Conservation (phyloP, 257 asterid species). For the Primulina eburnea region DNA sequence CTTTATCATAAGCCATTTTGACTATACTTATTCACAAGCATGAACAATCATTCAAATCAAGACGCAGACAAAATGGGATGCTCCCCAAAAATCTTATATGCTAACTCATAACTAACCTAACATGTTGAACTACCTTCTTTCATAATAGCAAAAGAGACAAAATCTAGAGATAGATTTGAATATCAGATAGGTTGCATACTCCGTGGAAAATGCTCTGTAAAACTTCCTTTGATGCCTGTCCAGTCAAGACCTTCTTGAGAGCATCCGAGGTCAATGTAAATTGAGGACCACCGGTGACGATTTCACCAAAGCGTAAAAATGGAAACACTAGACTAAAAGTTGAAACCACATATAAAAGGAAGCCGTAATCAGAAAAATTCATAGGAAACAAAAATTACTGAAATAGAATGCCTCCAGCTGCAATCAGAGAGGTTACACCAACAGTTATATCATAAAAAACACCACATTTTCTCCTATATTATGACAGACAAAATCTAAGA, state of each 20-base stretch:
- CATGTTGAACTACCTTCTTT: not conserved
- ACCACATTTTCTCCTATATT: conserved; percentile 9
- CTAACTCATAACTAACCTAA: not conserved
- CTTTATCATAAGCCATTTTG: not conserved
- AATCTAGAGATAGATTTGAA: conserved; percentile 13
- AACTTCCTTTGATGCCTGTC: conserved; percentile 78
- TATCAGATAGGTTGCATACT: conserved; percentile 40
- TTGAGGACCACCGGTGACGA: conserved; percentile 78
- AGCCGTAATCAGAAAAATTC: conserved; percentile 4
- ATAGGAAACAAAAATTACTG: conserved; percentile 12
- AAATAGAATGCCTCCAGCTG: conserved; percentile 1
- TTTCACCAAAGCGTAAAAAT: conserved; percentile 83
- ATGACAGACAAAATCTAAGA: not conserved
- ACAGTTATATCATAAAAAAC: not conserved
- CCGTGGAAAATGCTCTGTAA: conserved; percentile 76
- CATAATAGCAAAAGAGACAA: not conserved
- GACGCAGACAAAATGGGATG: not conserved
- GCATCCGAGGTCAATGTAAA: conserved; percentile 86
- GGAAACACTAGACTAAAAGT: conserved; percentile 68
- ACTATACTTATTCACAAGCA: not conserved
- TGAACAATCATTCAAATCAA: not conserved
- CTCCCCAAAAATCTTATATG: conserved; percentile 1
- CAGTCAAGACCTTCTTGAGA: conserved; percentile 84
- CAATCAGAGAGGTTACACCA: conserved; percentile 12
- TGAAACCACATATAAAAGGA: conserved; percentile 6